A percentile compares a stretch with the other conserved stretches of the same genome.
Evolutionary conservation across 768 basidiomycete species (phyloP).

Genomic region (Calvatia gigantea): DNA sequence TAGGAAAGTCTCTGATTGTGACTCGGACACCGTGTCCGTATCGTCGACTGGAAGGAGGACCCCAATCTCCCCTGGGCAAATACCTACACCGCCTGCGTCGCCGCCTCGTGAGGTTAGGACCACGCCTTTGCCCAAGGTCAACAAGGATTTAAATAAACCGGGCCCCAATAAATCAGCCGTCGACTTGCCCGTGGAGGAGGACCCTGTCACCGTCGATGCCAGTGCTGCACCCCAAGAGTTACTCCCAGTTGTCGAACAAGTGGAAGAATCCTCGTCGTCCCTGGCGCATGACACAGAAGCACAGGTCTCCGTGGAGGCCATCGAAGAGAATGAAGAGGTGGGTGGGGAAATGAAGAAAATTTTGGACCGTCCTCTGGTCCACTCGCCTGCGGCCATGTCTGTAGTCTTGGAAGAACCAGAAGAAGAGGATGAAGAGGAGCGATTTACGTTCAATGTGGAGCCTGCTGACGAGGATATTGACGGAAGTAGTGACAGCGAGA

Average conservation of each 20-base stretch:
- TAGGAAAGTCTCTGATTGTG: neutral
- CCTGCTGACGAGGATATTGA: neutral
- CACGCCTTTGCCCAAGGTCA: conserved; percentile 1
- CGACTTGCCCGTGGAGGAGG: conserved; percentile 1
- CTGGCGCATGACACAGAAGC: neutral
- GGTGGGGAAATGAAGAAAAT: conserved; percentile 15
- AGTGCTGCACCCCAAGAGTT: neutral
- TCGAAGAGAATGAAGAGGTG: neutral
- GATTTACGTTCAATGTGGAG: conserved; percentile 1
- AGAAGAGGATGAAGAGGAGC: neutral
- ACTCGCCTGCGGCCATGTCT: conserved; percentile 5
- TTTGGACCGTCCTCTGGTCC: conserved; percentile 9
- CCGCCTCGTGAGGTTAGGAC: conserved; percentile 24
- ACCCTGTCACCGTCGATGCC: neutral
- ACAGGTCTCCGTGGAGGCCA: neutral
- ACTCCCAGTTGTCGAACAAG: neutral
- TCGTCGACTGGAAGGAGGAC: conserved; percentile 2
- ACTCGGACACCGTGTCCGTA: neutral
- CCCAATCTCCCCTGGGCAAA: conserved; percentile 25
- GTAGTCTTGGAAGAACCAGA: neutral
- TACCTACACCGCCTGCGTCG: conserved; percentile 42
- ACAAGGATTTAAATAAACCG: neutral
- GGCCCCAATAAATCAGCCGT: neutral
- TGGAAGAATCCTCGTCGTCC: neutral
- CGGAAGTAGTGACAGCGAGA: neutral